Base-by-base conservation (phyloP, 106 monocot genomes). In the Dactylorhiza incarnata region DNA sequence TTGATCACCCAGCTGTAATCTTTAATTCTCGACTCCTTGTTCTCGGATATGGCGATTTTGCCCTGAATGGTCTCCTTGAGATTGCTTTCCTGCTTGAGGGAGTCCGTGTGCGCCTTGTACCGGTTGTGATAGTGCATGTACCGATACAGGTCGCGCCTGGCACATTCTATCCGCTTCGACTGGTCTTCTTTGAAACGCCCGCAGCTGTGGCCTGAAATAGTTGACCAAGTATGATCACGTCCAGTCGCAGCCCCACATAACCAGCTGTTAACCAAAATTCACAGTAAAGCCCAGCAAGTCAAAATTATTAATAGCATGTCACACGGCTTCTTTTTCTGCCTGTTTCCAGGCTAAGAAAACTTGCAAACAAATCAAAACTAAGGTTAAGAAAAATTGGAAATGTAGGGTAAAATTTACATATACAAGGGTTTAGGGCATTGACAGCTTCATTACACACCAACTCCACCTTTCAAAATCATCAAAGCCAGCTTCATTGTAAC, bases 81-180 rank as follows among this genome's bases (percentile, higher is more conserved):
- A 62, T 89, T 84, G 48, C 83, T 83, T 83, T 96, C 96, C 55
- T 82, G 82, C 81, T 89, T 96, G 63, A 91, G 81, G 74, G 96
- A 96, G 81, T 91, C 96, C 6, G 54, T 87, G 61, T 96, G 96
- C 63, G 87, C 86, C 73, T 93, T 96, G 89, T 91, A 96, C 24
- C 90, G 82, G 61, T 89, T 96, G 58, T 96, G 86, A 76, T 96
- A 96, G 51, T 96, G 96, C 84, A 89, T 82, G 54, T 93, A 93
- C 13, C 96, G 81, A 52, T 85, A 84, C 29, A 96, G 85, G 24
- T 96, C 90, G 23, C 79, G 69, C 75, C 89, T 91, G 66, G 93
- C 96, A 48, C 77, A 69, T 75, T 96, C 91, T 11, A 82, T 78
- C n/a, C 72, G 79, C 72, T 87, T 85, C 48, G 67, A 44, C 43